Evolutionary conservation across 2,329 filamentous ascomycete species (phyloP).

Genomic region (Davidsoniella australis): DNA sequence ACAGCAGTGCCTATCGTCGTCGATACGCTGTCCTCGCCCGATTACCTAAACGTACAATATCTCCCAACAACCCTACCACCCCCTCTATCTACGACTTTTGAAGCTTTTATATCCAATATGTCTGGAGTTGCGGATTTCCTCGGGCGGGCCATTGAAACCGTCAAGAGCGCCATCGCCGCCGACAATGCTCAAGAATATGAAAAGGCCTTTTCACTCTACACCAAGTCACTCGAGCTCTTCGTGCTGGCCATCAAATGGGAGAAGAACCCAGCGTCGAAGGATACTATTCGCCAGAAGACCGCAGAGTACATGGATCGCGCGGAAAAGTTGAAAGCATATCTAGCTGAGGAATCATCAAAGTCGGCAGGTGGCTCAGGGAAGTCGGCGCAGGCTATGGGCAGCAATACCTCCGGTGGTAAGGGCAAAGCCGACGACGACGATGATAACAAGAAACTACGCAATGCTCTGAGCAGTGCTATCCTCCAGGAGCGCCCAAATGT

Average conservation of each 20-base stretch:
- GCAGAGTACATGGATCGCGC: constrained; percentile 97
- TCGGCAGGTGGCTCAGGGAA: constrained; percentile 36
- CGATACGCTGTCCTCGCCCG: too few relatives aligned
- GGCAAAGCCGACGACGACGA: constrained; percentile 56
- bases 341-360: constrained; percentile 56
- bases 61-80: background rate
- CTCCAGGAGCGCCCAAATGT: constrained; percentile 91
- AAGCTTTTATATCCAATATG: constrained; percentile 6
- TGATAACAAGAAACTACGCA: constrained; percentile 88
- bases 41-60: background rate
- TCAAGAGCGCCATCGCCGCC: constrained; percentile 93
- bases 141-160: constrained; percentile 86
- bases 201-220: constrained; percentile 91
- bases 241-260: constrained; percentile 99
- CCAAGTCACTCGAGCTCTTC: constrained; percentile 88
- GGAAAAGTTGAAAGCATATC: constrained; percentile 89
- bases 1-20: too few relatives aligned
- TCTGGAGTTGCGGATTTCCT: constrained; percentile 61
- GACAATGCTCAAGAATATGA: constrained; percentile 95
- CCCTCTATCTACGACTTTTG: background rate
- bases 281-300: constrained; percentile 91
- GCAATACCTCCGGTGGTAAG: constrained; percentile 48
- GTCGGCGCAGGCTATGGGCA: constrained; percentile 46
- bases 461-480: constrained; percentile 79
- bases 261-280: constrained; percentile 93